phyloP scores from a whole-genome alignment of 257 asterid genomes.

The Gentiana macrophylla region DNA sequence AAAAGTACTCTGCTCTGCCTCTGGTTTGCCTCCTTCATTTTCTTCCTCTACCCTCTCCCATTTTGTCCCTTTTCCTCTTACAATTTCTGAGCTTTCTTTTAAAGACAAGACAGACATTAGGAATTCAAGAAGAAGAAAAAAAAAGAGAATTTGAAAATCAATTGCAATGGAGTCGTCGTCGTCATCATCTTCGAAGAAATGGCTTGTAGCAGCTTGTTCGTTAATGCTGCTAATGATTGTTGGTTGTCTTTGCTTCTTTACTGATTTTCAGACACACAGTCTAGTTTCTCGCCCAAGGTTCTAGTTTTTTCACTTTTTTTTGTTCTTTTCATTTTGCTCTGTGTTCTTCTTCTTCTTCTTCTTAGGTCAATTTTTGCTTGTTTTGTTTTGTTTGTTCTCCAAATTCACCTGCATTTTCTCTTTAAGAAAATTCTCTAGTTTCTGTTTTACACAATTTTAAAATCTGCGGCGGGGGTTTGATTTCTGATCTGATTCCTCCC shows the following conservation, averaged over 20 bases:
- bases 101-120: constrained; percentile 13
- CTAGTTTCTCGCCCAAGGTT: constrained; percentile 34
- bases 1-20: constrained; percentile 20
- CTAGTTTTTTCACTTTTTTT: too few species aligned
- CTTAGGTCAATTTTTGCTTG: background rate
- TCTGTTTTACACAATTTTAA: too few species aligned
- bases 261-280: constrained; percentile 21
- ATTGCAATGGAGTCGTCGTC: constrained; percentile 19
- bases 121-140: constrained; percentile 9
- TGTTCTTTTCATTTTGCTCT: background rate
- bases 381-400: background rate
- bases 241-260: constrained; percentile 25
- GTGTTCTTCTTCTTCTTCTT: background rate
- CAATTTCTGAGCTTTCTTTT: constrained; percentile 9
- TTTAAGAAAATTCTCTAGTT: too few species aligned
- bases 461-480: too few species aligned
- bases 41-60: constrained; percentile 9
- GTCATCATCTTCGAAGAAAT: constrained; percentile 25
- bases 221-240: constrained; percentile 25
- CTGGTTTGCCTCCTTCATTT: constrained; percentile 13
- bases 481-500: too few species aligned
- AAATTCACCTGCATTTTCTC: too few species aligned
- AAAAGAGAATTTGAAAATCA: background rate
- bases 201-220: constrained; percentile 23
- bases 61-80: constrained; percentile 1